phyloP scores from a whole-genome alignment of 176 grass and related monocot genomes.

The Carex parvula region DNA sequence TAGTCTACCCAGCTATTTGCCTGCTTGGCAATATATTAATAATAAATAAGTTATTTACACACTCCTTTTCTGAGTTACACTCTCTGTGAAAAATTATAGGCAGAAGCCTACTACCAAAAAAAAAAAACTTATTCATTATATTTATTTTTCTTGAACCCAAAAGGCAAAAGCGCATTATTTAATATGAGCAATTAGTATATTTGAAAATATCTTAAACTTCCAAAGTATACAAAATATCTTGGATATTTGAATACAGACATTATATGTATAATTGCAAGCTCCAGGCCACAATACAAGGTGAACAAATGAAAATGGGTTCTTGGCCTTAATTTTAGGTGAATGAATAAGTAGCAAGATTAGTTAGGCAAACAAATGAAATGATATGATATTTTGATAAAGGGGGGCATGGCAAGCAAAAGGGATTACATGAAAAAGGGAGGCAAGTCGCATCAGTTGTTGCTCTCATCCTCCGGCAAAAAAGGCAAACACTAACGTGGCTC shows the following conservation, averaged over 20 bases:
- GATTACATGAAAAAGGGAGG: not conserved
- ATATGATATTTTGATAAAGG: not conserved
- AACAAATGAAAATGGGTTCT: not conserved
- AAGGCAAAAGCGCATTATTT: not conserved
- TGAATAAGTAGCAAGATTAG: no score
- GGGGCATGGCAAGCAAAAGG: not conserved
- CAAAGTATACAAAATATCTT: not conserved
- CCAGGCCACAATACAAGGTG: not conserved
- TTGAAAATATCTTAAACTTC: not conserved
- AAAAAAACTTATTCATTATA: no score
- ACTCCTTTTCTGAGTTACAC: no score
- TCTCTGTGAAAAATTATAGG: no score
- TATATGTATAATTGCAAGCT: not conserved
- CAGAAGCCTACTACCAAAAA: no score
- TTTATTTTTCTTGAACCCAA: not conserved
- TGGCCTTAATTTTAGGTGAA: not conserved
- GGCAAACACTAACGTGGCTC: constrained; percentile 8
- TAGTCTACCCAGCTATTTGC: no score
- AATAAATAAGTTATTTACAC: no score
- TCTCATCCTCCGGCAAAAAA: constrained; percentile 18
- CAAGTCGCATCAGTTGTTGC: constrained; percentile 22
- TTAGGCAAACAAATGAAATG: no score
- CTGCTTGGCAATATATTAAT: no score
- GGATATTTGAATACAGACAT: not conserved
- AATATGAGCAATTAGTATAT: not conserved